Evolutionary conservation across 257 asterid genomes (phyloP).

Genomic region (Anisodus tanguticus): DNA sequence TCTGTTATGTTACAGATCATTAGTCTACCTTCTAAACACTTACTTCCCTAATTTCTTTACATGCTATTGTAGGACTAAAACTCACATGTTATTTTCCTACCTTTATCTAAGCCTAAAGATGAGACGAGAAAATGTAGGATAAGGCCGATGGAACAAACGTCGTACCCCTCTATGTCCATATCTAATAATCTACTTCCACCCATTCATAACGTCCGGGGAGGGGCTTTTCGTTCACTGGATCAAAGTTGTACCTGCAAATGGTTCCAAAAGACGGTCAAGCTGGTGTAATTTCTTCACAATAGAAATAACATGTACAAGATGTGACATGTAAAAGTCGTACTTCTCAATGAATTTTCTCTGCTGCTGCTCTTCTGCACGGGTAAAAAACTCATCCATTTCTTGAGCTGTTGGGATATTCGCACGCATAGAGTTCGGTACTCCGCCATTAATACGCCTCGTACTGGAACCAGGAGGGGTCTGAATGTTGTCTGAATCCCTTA

Average conservation of each 20-base stretch:
- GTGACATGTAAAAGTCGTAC: slow-evolving; percentile 8
- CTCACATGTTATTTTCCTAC: slow-evolving; percentile 30
- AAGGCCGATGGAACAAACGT: too few relatives aligned
- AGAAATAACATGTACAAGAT: neutral
- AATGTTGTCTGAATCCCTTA: slow-evolving; percentile 32
- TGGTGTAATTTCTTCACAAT: neutral
- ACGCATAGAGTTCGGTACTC: slow-evolving; percentile 22
- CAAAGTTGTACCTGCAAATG: slow-evolving; percentile 49
- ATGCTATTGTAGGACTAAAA: slow-evolving; percentile 29
- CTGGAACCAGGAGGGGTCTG: slow-evolving; percentile 38
- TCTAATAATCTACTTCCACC: slow-evolving; percentile 39
- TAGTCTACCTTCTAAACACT: slow-evolving; percentile 40
- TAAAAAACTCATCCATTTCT: slow-evolving; percentile 36
- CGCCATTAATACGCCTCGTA: slow-evolving; percentile 32
- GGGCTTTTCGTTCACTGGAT: slow-evolving; percentile 44
- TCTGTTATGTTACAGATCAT: slow-evolving; percentile 53
- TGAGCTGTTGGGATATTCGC: slow-evolving; percentile 33
- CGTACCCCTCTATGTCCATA: neutral
- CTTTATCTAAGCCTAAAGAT: slow-evolving; percentile 29
- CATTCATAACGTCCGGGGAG: slow-evolving; percentile 46
- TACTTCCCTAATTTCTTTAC: slow-evolving; percentile 37
- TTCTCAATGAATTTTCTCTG: slow-evolving; percentile 40
- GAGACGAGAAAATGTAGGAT: slow-evolving; percentile 19
- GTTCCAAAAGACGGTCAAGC: neutral
- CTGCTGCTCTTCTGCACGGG: slow-evolving; percentile 35